Conservation (phyloP, 2,329 filamentous ascomycete species). For the Fusarium metavorans region DNA sequence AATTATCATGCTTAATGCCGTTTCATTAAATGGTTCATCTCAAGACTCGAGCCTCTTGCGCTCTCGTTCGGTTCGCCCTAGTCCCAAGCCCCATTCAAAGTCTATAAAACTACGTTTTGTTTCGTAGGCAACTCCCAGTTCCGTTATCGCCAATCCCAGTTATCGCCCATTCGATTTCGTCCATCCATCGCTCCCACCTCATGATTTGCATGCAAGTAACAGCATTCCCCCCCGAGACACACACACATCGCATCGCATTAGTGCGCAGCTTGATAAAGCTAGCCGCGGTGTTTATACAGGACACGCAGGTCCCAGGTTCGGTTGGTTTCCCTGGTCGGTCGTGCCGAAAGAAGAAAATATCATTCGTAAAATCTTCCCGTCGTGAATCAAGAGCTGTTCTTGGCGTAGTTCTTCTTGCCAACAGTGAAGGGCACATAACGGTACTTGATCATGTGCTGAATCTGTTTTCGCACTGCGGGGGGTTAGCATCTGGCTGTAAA, state of each 20-base stretch:
- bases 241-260: constrained; percentile 41
- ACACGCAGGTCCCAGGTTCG: constrained; percentile 31
- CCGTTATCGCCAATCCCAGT: constrained; percentile 33
- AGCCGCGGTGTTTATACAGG: constrained; percentile 42
- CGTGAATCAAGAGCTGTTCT: constrained; percentile 63
- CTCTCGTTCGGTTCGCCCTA: constrained; percentile 24
- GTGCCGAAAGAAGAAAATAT: constrained; percentile 37
- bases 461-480: constrained; percentile 90
- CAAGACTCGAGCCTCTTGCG: constrained; percentile 29
- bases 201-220: constrained; percentile 34
- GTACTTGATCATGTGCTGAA: constrained; percentile 99
- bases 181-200: constrained; percentile 13
- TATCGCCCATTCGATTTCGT: constrained; percentile 16
- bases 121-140: constrained; percentile 17
- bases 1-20: constrained; percentile 16
- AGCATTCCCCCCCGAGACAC: constrained; percentile 20
- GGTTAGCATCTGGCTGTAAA: constrained; percentile 2
- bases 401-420: constrained; percentile 85
- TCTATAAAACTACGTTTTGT: constrained; percentile 36
- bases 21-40: constrained; percentile 45
- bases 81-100: constrained; percentile 37
- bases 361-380: constrained; percentile 1
- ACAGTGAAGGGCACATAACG: constrained; percentile 95
- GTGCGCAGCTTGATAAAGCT: constrained; percentile 41
- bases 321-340: constrained; percentile 21